These are phyloP conservation scores for Paramecium biaurelia DNA, from an alignment of 73 alveolate genomes.

Conservation along the genomic window DNA sequence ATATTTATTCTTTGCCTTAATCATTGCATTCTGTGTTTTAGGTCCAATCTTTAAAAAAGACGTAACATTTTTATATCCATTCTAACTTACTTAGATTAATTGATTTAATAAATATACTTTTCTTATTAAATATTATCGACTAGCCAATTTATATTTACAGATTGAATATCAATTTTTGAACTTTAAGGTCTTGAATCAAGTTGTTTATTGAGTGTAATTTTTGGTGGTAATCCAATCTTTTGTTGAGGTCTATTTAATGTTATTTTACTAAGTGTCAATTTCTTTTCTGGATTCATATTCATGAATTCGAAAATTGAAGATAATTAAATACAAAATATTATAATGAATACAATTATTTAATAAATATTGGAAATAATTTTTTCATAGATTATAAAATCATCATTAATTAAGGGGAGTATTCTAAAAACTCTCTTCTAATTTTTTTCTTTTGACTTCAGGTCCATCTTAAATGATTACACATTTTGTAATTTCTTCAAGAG, in stretches of 20 bases:
- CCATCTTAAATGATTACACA: neutral
- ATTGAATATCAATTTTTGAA: neutral
- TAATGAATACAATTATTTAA: neutral
- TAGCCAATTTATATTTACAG: neutral
- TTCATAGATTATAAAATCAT: neutral
- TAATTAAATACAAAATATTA: neutral
- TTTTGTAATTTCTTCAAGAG: slow-evolving; percentile 22
- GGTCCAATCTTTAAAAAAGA: slow-evolving; percentile 7
- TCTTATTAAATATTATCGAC: neutral
- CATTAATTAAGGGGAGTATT: neutral
- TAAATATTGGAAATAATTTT: neutral
- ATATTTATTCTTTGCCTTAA: neutral
- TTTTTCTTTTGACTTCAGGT: neutral
- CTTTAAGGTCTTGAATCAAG: neutral
- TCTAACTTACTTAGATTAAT: neutral
- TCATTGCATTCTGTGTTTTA: neutral
- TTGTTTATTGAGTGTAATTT: neutral
- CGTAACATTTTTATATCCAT: slow-evolving; percentile 16
- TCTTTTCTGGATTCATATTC: slow-evolving; percentile 30
- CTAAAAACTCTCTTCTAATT: neutral
- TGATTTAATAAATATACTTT: neutral
- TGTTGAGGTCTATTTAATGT: neutral
- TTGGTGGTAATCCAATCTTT: neutral
- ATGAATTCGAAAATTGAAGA: slow-evolving; percentile 14
- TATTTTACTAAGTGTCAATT: neutral